Percentiles rank a stretch among this genome's conserved stretches.
These are phyloP conservation scores for Rhododendron simsii DNA, from an alignment of 148 eudicot genomes.

Conservation along the genomic window DNA sequence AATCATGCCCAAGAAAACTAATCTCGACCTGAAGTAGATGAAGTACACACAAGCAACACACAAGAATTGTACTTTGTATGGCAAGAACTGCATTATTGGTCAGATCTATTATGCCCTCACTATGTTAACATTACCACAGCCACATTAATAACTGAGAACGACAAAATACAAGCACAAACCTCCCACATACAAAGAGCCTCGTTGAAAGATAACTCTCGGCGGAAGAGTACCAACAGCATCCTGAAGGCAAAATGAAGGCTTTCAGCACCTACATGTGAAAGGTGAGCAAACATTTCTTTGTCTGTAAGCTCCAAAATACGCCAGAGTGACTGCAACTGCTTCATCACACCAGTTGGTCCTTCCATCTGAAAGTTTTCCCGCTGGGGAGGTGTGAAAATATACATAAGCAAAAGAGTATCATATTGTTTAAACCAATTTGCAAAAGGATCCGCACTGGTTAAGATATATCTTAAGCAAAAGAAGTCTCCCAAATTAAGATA, in stretches of 20 bases:
- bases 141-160: not conserved
- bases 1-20: not conserved
- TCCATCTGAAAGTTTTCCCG: conserved; percentile 92
- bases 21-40: not conserved
- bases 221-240: conserved; percentile 94
- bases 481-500: conserved; percentile 2
- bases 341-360: conserved; percentile 96
- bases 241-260: conserved; percentile 99
- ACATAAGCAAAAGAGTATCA: conserved; percentile 10
- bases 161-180: conserved; percentile 58
- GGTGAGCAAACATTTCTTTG: conserved; percentile 80
- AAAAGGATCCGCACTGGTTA: not conserved
- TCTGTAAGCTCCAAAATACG: conserved; percentile 79
- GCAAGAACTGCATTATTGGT: not conserved
- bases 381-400: conserved; percentile 33
- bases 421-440: not conserved
- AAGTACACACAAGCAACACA: not conserved
- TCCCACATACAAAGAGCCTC: conserved; percentile 99
- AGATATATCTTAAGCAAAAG: not conserved
- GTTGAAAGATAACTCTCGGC: conserved; percentile 85
- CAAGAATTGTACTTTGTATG: not conserved
- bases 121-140: not conserved
- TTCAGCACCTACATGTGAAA: conserved; percentile 90
- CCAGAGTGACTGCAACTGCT: conserved; percentile 91
- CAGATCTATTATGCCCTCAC: not conserved